Evolutionary conservation across 1,284 basidiomycete species (phyloP).

Genomic region (Leccinum pallidistipes): DNA sequence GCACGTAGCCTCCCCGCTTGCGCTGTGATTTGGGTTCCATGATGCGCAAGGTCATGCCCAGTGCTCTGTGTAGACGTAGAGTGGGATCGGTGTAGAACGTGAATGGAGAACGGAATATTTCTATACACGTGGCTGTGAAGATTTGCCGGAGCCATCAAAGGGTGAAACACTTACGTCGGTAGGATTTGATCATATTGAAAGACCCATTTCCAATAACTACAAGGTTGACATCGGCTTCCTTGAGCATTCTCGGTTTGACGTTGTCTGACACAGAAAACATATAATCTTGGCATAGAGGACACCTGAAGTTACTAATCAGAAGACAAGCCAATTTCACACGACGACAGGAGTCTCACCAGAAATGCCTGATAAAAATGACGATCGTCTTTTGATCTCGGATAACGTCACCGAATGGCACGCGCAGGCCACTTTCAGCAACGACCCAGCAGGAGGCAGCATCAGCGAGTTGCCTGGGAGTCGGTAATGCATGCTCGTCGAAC

Average conservation of each 20-base stretch:
- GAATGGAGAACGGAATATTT: conserved; percentile 62
- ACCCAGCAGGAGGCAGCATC: conserved; percentile 65
- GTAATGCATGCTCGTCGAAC: conserved; percentile 37
- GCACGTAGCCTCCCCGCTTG: conserved; percentile 60
- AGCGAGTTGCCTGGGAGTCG: conserved; percentile 52
- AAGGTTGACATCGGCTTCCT: conserved; percentile 53
- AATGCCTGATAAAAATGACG: conserved; percentile 75
- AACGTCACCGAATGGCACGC: conserved; percentile 71
- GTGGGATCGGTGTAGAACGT: conserved; percentile 79
- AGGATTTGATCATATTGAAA: conserved; percentile 70
- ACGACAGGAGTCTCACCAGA: conserved; percentile 33
- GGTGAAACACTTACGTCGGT: conserved; percentile 45
- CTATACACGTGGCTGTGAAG: conserved; percentile 27
- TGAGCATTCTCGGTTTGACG: conserved; percentile 53
- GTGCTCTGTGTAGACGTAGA: conserved; percentile 62
- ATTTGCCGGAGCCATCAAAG: conserved; percentile 3
- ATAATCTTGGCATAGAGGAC: conserved; percentile 84
- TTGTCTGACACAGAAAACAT: conserved; percentile 63
- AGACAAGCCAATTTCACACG: conserved; percentile 8
- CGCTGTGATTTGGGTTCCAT: conserved; percentile 34
- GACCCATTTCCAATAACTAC: conserved; percentile 82
- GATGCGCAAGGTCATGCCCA: conserved; percentile 72
- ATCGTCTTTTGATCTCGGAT: conserved; percentile 67
- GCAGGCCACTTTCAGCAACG: conserved; percentile 64
- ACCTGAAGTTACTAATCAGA: conserved; percentile 41